Conservation (phyloP, 371 early-diverging fungal species). For the Umbelopsis sp. region DNA sequence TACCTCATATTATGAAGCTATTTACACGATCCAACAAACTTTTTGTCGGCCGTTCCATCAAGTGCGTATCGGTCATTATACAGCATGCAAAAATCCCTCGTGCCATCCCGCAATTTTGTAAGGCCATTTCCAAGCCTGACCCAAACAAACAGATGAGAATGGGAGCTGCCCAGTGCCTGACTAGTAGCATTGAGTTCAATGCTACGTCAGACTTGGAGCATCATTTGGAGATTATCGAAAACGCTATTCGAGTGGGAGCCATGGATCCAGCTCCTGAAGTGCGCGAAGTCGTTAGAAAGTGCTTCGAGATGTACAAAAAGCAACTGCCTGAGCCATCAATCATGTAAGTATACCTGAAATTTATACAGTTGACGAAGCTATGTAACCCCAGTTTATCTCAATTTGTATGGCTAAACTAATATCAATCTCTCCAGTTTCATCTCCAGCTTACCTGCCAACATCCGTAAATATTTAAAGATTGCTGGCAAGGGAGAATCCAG, state of each 20-base stretch:
- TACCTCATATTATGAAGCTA: constrained; percentile 49
- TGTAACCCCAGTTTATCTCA: background rate
- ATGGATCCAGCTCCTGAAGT: constrained; percentile 58
- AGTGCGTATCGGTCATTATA: constrained; percentile 46
- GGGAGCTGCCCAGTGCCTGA: constrained; percentile 46
- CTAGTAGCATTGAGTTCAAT: constrained; percentile 42
- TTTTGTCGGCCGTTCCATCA: constrained; percentile 43
- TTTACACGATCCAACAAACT: constrained; percentile 66
- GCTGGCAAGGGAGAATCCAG: background rate
- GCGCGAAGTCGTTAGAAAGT: constrained; percentile 42
- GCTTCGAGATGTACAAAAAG: constrained; percentile 45
- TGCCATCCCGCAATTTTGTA: constrained; percentile 45
- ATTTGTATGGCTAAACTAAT: background rate
- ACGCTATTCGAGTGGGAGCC: constrained; percentile 47
- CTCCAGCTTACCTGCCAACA: background rate
- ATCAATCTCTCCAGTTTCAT: background rate
- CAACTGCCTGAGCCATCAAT: constrained; percentile 45
- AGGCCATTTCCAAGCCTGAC: constrained; percentile 28
- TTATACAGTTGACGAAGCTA: background rate
- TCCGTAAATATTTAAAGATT: constrained; percentile 3
- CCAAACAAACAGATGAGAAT: constrained; percentile 49
- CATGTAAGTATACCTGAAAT: background rate
- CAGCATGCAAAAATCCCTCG: constrained; percentile 36
- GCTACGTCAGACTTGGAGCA: constrained; percentile 38
- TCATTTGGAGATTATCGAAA: constrained; percentile 40